Conservation (phyloP, 768 basidiomycete species). For the Kwoniella pini region DNA sequence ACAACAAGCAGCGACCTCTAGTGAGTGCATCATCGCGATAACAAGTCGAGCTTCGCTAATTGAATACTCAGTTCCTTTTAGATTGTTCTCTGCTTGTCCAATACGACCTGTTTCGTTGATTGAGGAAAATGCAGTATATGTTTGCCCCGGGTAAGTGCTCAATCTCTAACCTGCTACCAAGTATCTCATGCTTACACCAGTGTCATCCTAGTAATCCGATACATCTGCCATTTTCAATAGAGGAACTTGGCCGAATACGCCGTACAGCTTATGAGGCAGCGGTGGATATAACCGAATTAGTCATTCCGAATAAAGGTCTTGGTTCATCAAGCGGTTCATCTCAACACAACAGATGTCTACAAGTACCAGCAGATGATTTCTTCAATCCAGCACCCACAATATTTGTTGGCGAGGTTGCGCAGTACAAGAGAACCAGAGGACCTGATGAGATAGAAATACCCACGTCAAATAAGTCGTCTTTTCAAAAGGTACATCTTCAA, state of each 20-base stretch:
- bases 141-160: conserved; percentile 3
- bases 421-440: no score
- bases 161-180: background rate
- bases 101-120: conserved; percentile 7
- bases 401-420: no score
- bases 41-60: no score
- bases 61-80: conserved; percentile 5
- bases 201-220: conserved; percentile 11
- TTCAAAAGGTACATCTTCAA: background rate
- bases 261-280: conserved; percentile 4
- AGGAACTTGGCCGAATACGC: background rate
- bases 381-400: no score
- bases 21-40: no score
- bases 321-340: no score
- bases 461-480: no score
- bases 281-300: background rate
- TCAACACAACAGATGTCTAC: no score
- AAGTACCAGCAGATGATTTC: no score
- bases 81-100: conserved; percentile 23
- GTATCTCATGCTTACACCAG: background rate
- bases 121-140: background rate
- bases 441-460: no score
- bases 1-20: background rate
- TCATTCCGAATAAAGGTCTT: no score
- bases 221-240: background rate